phyloP scores from a whole-genome alignment of 139 green algal genomes.

The Helicosporidium sp. region DNA sequence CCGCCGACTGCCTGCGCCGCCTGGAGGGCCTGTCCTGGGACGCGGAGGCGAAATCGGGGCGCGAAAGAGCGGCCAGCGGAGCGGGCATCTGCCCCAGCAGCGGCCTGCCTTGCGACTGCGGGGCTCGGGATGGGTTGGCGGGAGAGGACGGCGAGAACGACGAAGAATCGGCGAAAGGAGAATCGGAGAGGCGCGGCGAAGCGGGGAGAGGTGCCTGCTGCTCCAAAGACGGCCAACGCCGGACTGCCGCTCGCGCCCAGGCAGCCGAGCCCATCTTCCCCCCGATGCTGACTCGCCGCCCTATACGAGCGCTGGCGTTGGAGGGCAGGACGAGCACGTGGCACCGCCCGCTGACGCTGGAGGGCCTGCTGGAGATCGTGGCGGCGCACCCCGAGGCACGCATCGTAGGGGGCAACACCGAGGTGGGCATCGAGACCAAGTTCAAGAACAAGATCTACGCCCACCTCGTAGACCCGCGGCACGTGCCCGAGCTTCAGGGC shows the following conservation, averaged over 20 bases:
- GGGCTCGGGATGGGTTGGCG: constrained; percentile 3
- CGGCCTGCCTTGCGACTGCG: constrained; percentile 59
- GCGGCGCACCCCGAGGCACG: constrained; percentile 30
- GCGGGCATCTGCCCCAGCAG: constrained; percentile 53
- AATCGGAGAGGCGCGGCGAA: too few relatives aligned
- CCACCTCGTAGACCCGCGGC: constrained; percentile 47
- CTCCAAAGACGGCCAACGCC: too few relatives aligned
- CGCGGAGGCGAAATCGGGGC: too few relatives aligned
- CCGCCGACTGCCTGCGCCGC: too few relatives aligned
- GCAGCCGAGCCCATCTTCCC: constrained; percentile 79
- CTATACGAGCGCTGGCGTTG: constrained; percentile 22
- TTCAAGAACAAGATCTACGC: constrained; percentile 73
- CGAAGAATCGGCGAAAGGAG: too few relatives aligned
- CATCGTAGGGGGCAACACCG: constrained; percentile 83
- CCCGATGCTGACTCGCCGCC: constrained; percentile 47
- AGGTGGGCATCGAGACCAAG: constrained; percentile 93
- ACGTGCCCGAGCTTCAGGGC: constrained; percentile 62
- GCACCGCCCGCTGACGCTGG: constrained; percentile 44
- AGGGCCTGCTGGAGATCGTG: constrained; percentile 57
- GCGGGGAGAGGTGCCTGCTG: too few relatives aligned
- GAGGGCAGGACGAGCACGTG: constrained; percentile 14
- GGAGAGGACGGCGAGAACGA: too few relatives aligned
- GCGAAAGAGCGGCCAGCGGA: too few relatives aligned
- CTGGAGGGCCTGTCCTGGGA: too few relatives aligned
- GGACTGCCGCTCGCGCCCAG: background rate